Evolutionary conservation across 208 protist genomes (phyloP), one percentile per base, ranked within the genome.

Genomic region (Tetramitus jugosus): DNA sequence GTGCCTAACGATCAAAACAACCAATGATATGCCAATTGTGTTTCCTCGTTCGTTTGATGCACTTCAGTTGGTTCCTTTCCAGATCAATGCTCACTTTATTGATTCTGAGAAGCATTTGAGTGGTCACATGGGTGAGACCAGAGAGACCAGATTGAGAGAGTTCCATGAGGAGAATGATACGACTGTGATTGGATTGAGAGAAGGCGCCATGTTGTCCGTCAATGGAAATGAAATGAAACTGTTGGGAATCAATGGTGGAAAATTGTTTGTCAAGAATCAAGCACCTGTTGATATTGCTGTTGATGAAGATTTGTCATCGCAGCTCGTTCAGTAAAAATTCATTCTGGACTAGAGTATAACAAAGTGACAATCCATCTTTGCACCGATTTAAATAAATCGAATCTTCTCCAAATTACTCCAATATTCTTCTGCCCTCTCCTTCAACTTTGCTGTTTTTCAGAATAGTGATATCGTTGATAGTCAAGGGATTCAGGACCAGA

Each of bases 11-110:
- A 78, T 81, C 4, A 33, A 13, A 35, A 81, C 78, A 31, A 81
- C 78, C 10, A 81, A 81, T 60, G 78, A 81, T 46, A 81, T 81
- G 78, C 78, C 78, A 37, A 81, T 81, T n/a, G 72, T 81, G 20
- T 56, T 72, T 17, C 78, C 78, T 29, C 72, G 72, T 26, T 79
- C 72, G 8, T 81, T 81, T 79, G 13, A 79, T 42, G 78, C 78
- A 26, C 43, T 81, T 13, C 31, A 3, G 10, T 40, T 81, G 6
- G 78, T 81, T 31, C 71, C 67, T 14, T 68, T 81, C 29, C 64
- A 81, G 40, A 79, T 81, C 37, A 81, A 81, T 46, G 13, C 78
- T 31, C 78, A 81, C 72, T 81, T 71, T 71, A 52, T 71, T 26
- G 65, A 81, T 29, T n/a, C n/a, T 4, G 45, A 17, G 49, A 81